Percentiles rank a stretch among this genome's conserved stretches.
phyloP scores from a whole-genome alignment of 140 eudicot genomes.

The Senecio squalidus region DNA sequence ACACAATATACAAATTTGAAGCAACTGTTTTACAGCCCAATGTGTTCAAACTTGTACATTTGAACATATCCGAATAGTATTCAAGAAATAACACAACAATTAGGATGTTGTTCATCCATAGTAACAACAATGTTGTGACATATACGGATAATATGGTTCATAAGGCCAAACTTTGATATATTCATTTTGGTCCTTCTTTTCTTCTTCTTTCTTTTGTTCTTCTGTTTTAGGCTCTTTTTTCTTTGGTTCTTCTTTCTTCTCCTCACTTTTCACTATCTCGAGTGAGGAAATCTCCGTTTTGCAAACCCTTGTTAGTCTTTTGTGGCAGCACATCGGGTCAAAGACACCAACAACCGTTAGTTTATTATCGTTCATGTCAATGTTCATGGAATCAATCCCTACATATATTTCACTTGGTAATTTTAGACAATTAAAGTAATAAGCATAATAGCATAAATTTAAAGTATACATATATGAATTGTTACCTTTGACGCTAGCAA shows the following conservation, averaged over 20 bases:
- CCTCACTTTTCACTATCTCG: constrained; percentile 7
- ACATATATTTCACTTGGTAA: background rate
- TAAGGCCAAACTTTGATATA: background rate
- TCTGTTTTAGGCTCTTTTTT: constrained; percentile 11
- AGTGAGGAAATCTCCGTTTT: background rate
- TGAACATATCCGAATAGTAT: background rate
- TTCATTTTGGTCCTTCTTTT: constrained; percentile 5
- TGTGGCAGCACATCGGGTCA: constrained; percentile 4
- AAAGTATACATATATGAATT: background rate
- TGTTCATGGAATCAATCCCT: constrained; percentile 14
- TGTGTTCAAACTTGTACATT: too few relatives aligned
- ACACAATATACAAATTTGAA: too few relatives aligned
- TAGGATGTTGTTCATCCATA: constrained; percentile 7
- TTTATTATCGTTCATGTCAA: constrained; percentile 10
- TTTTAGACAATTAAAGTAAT: background rate
- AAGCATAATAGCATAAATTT: background rate
- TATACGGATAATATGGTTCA: constrained; percentile 6
- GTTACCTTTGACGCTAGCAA: constrained; percentile 14
- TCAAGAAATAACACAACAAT: constrained; percentile 11
- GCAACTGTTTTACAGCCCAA: too few relatives aligned
- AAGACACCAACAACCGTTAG: constrained; percentile 14
- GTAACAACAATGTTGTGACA: background rate
- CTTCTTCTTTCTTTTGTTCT: constrained; percentile 16
- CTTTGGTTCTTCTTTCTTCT: constrained; percentile 6
- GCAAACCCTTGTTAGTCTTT: constrained; percentile 2